Percentiles rank a stretch among this genome's conserved stretches.
These are phyloP conservation scores for Cyclostephanos invisitatus DNA, from an alignment of 108 stramenopile genomes.

Conservation along the genomic window DNA sequence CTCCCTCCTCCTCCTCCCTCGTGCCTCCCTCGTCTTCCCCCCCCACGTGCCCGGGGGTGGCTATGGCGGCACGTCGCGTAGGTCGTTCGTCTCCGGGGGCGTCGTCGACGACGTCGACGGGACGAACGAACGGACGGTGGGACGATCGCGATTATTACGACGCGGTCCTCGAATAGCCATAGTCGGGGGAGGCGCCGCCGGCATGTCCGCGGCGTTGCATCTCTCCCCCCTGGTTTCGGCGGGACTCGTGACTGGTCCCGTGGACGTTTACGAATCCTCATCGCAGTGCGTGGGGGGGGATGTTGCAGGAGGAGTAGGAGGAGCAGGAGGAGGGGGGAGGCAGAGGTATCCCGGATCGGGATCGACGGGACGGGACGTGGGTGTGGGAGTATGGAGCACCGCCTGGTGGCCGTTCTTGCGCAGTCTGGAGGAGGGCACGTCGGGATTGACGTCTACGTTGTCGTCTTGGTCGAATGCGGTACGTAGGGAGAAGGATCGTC, in stretches of 20 bases:
- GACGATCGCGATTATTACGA: neutral
- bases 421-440: conserved; percentile 28
- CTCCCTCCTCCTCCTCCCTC: too few relatives aligned
- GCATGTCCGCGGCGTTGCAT: conserved; percentile 79
- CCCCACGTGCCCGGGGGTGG: too few relatives aligned
- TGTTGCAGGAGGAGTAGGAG: neutral
- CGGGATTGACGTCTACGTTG: neutral
- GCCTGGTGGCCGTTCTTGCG: conserved; percentile 66
- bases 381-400: conserved; percentile 87
- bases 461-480: neutral
- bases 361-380: conserved; percentile 61
- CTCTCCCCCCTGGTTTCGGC: conserved; percentile 71
- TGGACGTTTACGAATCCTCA: conserved; percentile 74
- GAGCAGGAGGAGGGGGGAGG: conserved; percentile 15
- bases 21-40: too few relatives aligned
- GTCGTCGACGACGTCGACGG: neutral
- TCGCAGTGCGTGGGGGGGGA: neutral
- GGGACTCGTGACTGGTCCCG: conserved; percentile 68
- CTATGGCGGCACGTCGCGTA: too few relatives aligned
- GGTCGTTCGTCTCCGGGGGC: neutral
- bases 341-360: conserved; percentile 44
- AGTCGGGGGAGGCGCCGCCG: conserved; percentile 79
- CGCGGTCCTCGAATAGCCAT: conserved; percentile 73
- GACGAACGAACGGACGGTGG: neutral
- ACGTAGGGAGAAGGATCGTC: conserved; percentile 28